Conservation (phyloP, 345 rosid species). For the Tarenaya hassleriana region DNA sequence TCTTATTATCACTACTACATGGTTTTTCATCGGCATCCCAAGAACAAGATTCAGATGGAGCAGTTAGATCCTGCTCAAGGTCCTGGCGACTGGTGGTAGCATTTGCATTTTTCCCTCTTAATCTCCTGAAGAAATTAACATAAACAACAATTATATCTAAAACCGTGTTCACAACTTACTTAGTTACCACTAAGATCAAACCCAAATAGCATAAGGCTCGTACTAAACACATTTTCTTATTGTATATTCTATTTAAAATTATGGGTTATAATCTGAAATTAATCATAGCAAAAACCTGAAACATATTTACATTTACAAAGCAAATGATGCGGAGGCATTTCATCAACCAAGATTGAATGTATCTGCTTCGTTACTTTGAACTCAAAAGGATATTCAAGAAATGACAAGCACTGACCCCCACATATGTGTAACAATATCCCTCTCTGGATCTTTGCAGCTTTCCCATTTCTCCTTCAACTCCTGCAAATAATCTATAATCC, state of each 20-base stretch:
- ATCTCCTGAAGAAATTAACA: conserved; percentile 23
- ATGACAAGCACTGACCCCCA: conserved; percentile 50
- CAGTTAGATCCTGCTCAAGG: conserved; percentile 40
- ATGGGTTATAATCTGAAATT: neutral
- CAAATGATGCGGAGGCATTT: neutral
- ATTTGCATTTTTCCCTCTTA: conserved; percentile 39
- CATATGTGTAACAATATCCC: conserved; percentile 44
- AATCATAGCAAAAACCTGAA: too few species aligned
- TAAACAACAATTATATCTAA: conserved; percentile 13
- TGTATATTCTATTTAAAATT: neutral
- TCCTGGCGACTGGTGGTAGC: conserved; percentile 37
- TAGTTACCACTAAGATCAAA: neutral
- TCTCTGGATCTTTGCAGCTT: conserved; percentile 61
- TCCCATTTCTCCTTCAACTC: conserved; percentile 73
- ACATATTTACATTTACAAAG: neutral
- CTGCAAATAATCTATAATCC: conserved; percentile 64
- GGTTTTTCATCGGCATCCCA: conserved; percentile 64
- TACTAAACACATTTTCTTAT: neutral
- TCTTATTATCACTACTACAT: conserved; percentile 57
- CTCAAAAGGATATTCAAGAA: conserved; percentile 11
- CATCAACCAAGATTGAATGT: neutral
- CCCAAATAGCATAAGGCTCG: conserved; percentile 7
- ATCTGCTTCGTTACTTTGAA: conserved; percentile 3
- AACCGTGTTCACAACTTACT: conserved; percentile 4
- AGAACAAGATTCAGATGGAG: conserved; percentile 75